These are phyloP conservation scores for Paulownia fortunei DNA, from an alignment of 257 asterid species.

Conservation along the genomic window DNA sequence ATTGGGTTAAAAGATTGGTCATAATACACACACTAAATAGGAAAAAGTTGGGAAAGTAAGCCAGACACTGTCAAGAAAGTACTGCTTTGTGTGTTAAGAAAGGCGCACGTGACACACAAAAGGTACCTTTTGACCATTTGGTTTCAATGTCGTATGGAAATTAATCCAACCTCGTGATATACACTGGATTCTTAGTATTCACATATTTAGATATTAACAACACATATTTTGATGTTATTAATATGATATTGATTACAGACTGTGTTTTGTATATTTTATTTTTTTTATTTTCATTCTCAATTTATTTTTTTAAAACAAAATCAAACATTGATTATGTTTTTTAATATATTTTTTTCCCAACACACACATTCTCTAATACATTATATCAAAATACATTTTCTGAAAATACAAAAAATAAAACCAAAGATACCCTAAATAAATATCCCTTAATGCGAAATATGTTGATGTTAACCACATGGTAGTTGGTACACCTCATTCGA, in stretches of 20 bases:
- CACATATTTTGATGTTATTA: too few species aligned
- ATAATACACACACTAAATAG: not conserved
- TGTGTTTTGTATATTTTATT: too few species aligned
- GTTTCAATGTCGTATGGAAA: not conserved
- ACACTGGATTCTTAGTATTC: not conserved
- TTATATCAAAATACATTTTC: too few species aligned
- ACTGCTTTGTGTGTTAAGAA: not conserved
- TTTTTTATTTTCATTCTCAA: too few species aligned
- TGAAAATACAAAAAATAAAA: too few species aligned
- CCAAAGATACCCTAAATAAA: not conserved
- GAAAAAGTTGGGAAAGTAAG: not conserved
- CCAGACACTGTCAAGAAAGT: constrained; percentile 14
- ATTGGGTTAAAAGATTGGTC: not conserved
- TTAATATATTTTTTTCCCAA: too few species aligned
- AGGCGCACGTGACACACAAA: not conserved
- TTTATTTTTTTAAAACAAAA: too few species aligned
- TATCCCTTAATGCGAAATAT: too few species aligned
- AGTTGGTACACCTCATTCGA: not conserved
- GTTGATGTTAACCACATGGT: not conserved
- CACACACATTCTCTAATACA: too few species aligned
- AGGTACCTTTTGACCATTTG: not conserved
- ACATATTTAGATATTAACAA: too few species aligned
- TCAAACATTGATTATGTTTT: too few species aligned
- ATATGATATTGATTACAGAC: too few species aligned
- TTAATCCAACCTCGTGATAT: not conserved